Conservation (phyloP, 2,329 filamentous ascomycete species). For the Botryotinia globosa region DNA sequence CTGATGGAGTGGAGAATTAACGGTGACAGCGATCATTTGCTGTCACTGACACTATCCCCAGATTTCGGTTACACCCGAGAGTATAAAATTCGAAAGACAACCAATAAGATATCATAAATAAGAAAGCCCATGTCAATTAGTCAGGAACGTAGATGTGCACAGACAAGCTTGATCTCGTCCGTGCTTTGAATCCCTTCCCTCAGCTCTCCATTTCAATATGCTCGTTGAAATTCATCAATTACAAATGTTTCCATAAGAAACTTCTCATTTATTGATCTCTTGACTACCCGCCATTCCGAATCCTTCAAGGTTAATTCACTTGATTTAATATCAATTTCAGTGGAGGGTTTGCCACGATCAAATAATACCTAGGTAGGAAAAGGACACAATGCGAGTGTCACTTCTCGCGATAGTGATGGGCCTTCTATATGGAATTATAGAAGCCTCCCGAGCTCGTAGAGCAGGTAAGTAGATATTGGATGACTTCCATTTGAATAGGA, state of each 20-base stretch:
- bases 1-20: background rate
- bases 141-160: constrained; percentile 11
- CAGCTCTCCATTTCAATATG: background rate
- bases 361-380: background rate
- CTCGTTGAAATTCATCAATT: background rate
- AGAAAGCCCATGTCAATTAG: background rate
- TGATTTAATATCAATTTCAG: background rate
- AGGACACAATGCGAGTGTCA: background rate
- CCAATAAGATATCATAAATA: constrained; percentile 11
- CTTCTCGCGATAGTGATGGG: background rate
- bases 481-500: no score
- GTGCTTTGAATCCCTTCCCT: background rate
- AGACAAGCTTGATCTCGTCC: background rate
- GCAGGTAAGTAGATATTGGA: background rate
- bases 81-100: background rate
- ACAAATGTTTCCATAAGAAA: background rate
- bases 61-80: constrained; percentile 3
- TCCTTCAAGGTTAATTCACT: background rate
- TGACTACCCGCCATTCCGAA: background rate
- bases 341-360: background rate
- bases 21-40: background rate
- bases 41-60: background rate
- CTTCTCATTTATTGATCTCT: background rate
- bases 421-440: background rate
- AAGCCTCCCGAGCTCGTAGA: background rate